These are phyloP conservation scores for Agaricus subrufescens DNA, from an alignment of 768 basidiomycete genomes.

Conservation along the genomic window DNA sequence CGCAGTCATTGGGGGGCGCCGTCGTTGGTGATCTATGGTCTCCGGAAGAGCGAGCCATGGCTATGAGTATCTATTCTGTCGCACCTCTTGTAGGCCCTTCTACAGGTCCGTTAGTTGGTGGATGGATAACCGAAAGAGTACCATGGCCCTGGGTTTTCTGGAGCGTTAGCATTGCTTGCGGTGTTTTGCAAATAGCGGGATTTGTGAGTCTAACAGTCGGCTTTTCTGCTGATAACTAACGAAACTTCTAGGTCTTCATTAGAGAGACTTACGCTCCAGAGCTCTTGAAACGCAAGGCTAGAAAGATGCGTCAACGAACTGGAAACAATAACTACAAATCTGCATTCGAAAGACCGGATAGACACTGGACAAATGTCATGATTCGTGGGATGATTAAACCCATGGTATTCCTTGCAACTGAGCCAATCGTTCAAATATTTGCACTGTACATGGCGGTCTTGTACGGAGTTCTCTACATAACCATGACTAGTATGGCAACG, in stretches of 20 bases:
- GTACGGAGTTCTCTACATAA: slow-evolving; percentile 45
- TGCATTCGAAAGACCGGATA: slow-evolving; percentile 32
- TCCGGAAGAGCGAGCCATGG: slow-evolving; percentile 47
- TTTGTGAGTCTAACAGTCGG: slow-evolving; percentile 30
- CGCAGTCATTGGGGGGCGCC: slow-evolving; percentile 57
- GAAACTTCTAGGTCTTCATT: slow-evolving; percentile 15
- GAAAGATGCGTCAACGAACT: slow-evolving; percentile 29
- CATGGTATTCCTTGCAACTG: slow-evolving; percentile 45
- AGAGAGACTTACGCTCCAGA: slow-evolving; percentile 45
- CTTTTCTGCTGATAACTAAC: background rate
- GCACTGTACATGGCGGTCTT: slow-evolving; percentile 55
- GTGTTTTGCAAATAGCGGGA: slow-evolving; percentile 39
- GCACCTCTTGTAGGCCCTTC: slow-evolving; percentile 47
- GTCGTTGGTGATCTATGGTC: slow-evolving; percentile 49
- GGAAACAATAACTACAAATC: slow-evolving; percentile 31
- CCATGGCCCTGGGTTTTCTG: slow-evolving; percentile 64
- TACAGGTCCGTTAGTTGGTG: slow-evolving; percentile 29
- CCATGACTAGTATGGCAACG: slow-evolving; percentile 29
- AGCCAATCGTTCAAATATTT: slow-evolving; percentile 61
- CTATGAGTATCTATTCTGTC: slow-evolving; percentile 48
- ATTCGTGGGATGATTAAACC: slow-evolving; percentile 50
- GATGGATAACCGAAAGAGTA: slow-evolving; percentile 45
- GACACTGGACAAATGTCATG: slow-evolving; percentile 41
- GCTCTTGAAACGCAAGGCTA: slow-evolving; percentile 37
- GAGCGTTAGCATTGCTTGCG: slow-evolving; percentile 49